These are phyloP conservation scores for Serpula lacrymans DNA, from an alignment of 768 basidiomycete species.

Conservation along the genomic window DNA sequence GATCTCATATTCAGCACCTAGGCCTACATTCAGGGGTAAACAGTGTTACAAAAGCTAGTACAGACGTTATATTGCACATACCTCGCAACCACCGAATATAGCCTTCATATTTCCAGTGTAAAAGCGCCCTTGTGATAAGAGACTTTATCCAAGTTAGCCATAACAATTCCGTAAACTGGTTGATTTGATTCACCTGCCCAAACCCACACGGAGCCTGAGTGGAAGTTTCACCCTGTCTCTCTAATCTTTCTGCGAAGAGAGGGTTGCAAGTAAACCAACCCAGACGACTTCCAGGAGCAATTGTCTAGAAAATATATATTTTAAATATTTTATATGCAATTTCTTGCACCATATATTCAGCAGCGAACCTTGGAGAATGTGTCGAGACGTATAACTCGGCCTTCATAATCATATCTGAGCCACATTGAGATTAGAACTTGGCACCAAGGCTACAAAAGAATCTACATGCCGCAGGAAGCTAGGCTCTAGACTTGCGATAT, in stretches of 20 bases:
- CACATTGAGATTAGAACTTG: neutral
- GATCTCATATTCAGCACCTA: conserved; percentile 51
- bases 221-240: conserved; percentile 63
- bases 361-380: conserved; percentile 65
- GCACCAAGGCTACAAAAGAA: too few species aligned
- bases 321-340: too few species aligned
- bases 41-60: too few species aligned
- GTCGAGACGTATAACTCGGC: conserved; percentile 81
- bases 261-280: conserved; percentile 82
- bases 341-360: neutral
- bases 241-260: conserved; percentile 70
- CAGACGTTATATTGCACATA: conserved; percentile 13
- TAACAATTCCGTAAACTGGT: neutral
- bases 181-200: conserved; percentile 46
- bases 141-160: conserved; percentile 27
- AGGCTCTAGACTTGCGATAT: conserved; percentile 54
- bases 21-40: conserved; percentile 27
- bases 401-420: conserved; percentile 70
- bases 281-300: conserved; percentile 73
- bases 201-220: conserved; percentile 75
- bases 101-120: conserved; percentile 65
- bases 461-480: conserved; percentile 57
- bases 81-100: conserved; percentile 80
- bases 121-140: conserved; percentile 57
- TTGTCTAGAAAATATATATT: conserved; percentile 46